Percentiles rank a stretch among this genome's conserved stretches.
Evolutionary conservation across 148 eudicot species (phyloP).

Genomic region (Rhododendron henanense): DNA sequence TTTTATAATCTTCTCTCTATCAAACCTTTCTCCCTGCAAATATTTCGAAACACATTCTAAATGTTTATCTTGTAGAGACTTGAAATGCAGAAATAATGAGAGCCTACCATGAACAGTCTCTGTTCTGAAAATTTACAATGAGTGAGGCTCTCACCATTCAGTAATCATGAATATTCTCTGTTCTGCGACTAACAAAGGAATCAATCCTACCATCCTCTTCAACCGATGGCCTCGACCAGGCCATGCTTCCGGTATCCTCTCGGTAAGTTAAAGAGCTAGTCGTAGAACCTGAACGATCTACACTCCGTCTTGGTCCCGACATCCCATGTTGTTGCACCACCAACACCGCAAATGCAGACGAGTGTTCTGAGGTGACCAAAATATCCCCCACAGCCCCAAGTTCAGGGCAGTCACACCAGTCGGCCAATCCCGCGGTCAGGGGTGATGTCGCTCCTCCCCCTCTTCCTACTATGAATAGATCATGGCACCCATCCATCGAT

Average conservation of each 20-base stretch:
- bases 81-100: too few relatives aligned
- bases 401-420: conserved; percentile 56
- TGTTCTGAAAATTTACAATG: not conserved
- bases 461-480: conserved; percentile 49
- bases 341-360: conserved; percentile 24
- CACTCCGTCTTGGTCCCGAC: not conserved
- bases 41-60: not conserved
- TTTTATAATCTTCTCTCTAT: not conserved
- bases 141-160: not conserved
- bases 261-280: not conserved
- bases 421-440: conserved; percentile 31
- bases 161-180: not conserved
- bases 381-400: conserved; percentile 48
- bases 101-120: not conserved
- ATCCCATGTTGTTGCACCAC: conserved; percentile 20
- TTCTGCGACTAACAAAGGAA: not conserved
- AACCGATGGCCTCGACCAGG: not conserved
- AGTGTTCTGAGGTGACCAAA: conserved; percentile 33
- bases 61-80: not conserved
- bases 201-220: not conserved
- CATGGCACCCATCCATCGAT: conserved; percentile 30
- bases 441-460: conserved; percentile 29
- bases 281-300: not conserved
- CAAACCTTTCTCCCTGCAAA: not conserved
- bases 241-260: not conserved